Percentiles rank a stretch among this genome's conserved stretches.
Evolutionary conservation across 306 rosid species (phyloP).

Genomic region (Trifolium subterraneum): DNA sequence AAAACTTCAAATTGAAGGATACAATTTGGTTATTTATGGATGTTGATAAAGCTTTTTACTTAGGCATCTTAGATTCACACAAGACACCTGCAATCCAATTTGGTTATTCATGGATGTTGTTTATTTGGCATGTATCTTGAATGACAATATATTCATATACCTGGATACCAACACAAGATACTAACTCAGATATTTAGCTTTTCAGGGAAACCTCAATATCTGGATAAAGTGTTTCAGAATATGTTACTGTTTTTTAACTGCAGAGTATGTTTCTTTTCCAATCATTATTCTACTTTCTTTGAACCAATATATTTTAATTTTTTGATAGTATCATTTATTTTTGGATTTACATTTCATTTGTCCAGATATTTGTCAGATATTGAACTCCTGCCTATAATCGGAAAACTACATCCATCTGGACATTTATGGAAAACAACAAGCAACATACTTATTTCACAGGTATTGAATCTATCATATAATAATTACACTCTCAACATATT

Average conservation of each 20-base stretch:
- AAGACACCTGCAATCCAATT: conserved; percentile 7
- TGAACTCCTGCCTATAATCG: conserved; percentile 81
- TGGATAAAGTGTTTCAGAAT: conserved; percentile 14
- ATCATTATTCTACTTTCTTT: conserved; percentile 24
- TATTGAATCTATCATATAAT: too few species aligned
- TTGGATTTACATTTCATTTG: conserved; percentile 37
- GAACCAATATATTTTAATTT: conserved; percentile 25
- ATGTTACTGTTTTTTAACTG: conserved; percentile 6
- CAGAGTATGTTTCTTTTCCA: not conserved
- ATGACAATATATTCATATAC: not conserved
- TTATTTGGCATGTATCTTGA: conserved; percentile 11
- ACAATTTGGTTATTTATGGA: conserved; percentile 60
- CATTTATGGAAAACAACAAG: too few species aligned
- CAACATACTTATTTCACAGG: too few species aligned
- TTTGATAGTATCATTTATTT: conserved; percentile 37
- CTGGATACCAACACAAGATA: not conserved
- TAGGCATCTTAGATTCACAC: conserved; percentile 2
- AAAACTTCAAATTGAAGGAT: conserved; percentile 58
- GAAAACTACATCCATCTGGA: conserved; percentile 68
- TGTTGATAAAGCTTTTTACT: not conserved
- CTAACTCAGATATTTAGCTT: not conserved
- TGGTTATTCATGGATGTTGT: not conserved
- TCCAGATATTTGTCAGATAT: conserved; percentile 72
- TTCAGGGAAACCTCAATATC: not conserved
- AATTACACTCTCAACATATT: too few species aligned